Base-by-base conservation (phyloP, 441 rosid species). In the Pelargonium australe region DNA sequence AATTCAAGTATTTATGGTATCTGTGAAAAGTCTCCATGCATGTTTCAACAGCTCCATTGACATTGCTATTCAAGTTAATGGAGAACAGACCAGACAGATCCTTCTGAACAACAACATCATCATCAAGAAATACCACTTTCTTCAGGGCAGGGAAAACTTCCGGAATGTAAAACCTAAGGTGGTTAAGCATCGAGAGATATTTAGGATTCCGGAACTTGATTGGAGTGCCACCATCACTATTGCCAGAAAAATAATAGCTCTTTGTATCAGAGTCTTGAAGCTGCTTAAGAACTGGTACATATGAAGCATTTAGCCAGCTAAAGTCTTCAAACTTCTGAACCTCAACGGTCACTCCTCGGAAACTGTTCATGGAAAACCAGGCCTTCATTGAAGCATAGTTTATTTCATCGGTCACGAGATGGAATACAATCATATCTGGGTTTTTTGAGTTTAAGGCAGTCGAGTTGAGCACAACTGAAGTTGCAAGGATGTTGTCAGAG, bases 11-110 rank as follows among this genome's bases (percentile, higher is more conserved):
- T 74, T 85, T 85, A 68, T 86, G 85, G 70, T 91, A 87, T 65
- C 99, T 80, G 72, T 94, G 97, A 78, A 94, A 94, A 0, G 97
- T 88, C 76, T 88, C 99, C 92, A 88, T 87, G 86, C 99, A 94
- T 0, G 99, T 94, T 88, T 94, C 99, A 0, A 91, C 99, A 7
- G 99, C 99, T 61, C 99, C 99, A 66, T 89, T 91, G 20, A 91
- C 99, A 60, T 89, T 94, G 25, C 89, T 84, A 68, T 91, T 87
- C 69, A 88, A 68, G 69, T 88, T 81, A 12, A 85, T 65, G 10
- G 85, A 74, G 77, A 83, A 88, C 64, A 88, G 79, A 69, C 71
- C 65, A 2, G 96, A 81, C 25, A 94, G 79, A 73, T 94, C 99
- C 71, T 84, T 88, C 85, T 83, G 93, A 62, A 89, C 96, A n/a